Percentiles rank a stretch among this genome's conserved stretches.
Conservation (phyloP, 257 asterid genomes). For the Lavandula angustifolia region DNA sequence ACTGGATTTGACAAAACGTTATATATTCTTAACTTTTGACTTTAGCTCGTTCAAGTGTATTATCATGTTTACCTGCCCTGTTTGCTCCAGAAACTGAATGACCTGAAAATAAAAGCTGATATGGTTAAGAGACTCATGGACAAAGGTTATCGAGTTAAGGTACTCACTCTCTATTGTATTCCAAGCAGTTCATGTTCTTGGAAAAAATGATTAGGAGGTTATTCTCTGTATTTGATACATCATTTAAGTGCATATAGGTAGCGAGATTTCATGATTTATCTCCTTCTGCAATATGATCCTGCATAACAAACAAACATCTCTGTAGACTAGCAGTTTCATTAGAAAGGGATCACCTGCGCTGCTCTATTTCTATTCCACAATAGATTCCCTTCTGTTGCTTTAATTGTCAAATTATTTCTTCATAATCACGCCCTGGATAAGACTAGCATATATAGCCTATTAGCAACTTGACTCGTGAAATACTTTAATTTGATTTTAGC, state of each 20-base stretch:
- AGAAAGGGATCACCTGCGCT: not conserved
- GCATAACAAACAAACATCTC: not conserved
- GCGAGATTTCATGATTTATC: not conserved
- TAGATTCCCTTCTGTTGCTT: not conserved
- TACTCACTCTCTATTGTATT: constrained; percentile 33
- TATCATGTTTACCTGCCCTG: constrained; percentile 20
- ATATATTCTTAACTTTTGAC: constrained; percentile 2
- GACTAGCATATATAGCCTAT: not conserved
- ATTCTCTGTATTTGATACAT: constrained; percentile 2
- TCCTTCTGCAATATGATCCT: not conserved
- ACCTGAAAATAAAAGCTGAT: constrained; percentile 82
- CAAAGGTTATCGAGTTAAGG: constrained; percentile 85
- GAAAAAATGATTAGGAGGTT: not conserved
- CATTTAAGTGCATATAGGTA: not conserved
- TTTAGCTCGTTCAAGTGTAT: constrained; percentile 17
- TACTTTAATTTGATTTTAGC: not conserved
- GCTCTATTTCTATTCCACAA: constrained; percentile 5
- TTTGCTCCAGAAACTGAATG: constrained; percentile 58
- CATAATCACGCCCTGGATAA: not conserved
- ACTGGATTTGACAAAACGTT: constrained; percentile 4
- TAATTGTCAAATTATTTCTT: not conserved
- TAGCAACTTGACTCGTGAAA: not conserved
- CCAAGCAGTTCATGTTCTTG: constrained; percentile 14
- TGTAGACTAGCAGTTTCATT: not conserved
- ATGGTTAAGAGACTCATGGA: constrained; percentile 74